Evolutionary conservation across 495 filamentous ascomycete species (phyloP).

Genomic region (Neurospora pannonica): DNA sequence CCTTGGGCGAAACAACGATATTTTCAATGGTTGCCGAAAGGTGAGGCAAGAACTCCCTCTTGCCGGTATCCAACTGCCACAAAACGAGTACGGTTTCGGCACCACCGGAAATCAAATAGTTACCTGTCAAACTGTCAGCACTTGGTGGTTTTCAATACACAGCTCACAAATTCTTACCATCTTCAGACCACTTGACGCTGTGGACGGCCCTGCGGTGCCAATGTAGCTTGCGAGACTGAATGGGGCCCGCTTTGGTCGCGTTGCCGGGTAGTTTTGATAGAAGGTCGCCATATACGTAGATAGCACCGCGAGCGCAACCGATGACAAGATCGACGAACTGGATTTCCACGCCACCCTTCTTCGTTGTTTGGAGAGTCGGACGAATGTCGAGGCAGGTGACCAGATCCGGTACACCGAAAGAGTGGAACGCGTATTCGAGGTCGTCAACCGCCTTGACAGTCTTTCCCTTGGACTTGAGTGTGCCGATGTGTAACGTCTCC

Average conservation of each 20-base stretch:
- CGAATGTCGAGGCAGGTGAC: slow-evolving; percentile 50
- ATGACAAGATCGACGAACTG: slow-evolving; percentile 57
- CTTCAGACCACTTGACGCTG: slow-evolving; percentile 75
- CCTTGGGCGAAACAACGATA: slow-evolving; percentile 68
- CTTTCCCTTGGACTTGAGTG: slow-evolving; percentile 14
- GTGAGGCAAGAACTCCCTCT: slow-evolving; percentile 75
- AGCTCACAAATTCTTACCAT: slow-evolving; percentile 52
- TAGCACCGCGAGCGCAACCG: slow-evolving; percentile 62
- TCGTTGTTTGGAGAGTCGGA: slow-evolving; percentile 15
- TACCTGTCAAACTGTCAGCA: slow-evolving; percentile 47
- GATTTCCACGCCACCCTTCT: slow-evolving; percentile 24
- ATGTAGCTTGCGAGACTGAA: slow-evolving; percentile 56
- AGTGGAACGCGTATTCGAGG: slow-evolving; percentile 39
- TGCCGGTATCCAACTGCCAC: slow-evolving; percentile 89
- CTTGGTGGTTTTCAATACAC: neutral
- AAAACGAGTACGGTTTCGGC: slow-evolving; percentile 81
- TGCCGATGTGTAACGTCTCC: slow-evolving; percentile 28
- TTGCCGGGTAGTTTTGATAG: slow-evolving; percentile 41
- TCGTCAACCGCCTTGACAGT: slow-evolving; percentile 19
- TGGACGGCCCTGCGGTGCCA: slow-evolving; percentile 84
- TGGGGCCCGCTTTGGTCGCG: slow-evolving; percentile 22
- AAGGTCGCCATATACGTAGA: slow-evolving; percentile 70
- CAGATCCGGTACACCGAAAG: slow-evolving; percentile 41
- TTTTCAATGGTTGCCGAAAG: slow-evolving; percentile 73
- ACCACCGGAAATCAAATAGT: slow-evolving; percentile 91